Evolutionary conservation across 1,284 basidiomycete species (phyloP).

Genomic region (Cryptococcus sp.): DNA sequence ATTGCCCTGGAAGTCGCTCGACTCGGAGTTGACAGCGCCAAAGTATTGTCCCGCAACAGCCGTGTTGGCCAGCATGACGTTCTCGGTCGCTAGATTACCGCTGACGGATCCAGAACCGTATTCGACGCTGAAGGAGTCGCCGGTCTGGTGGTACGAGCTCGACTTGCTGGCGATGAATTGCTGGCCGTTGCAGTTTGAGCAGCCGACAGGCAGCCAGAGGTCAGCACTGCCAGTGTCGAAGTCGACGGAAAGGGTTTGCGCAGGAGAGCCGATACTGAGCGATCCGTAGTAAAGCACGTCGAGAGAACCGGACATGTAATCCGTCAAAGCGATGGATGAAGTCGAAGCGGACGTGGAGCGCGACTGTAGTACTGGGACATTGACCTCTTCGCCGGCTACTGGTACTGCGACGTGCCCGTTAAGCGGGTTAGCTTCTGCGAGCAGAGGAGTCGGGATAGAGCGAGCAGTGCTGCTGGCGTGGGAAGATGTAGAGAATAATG

Average conservation of each 20-base stretch:
- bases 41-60: constrained; percentile 57
- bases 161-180: constrained; percentile 28
- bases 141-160: constrained; percentile 20
- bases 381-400: constrained; percentile 5
- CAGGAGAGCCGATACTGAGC: constrained; percentile 40
- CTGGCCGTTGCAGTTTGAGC: constrained; percentile 20
- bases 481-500: not conserved
- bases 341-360: not conserved
- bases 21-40: constrained; percentile 53
- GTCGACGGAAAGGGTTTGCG: constrained; percentile 49
- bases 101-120: constrained; percentile 65
- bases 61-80: constrained; percentile 76
- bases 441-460: too few relatives aligned
- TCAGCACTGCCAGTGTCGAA: constrained; percentile 59
- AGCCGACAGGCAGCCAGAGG: constrained; percentile 32
- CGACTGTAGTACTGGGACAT: not conserved
- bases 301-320: constrained; percentile 32
- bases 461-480: too few relatives aligned
- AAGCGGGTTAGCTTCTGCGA: too few relatives aligned
- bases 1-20: constrained; percentile 44
- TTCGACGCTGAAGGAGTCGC: constrained; percentile 29
- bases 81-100: constrained; percentile 69
- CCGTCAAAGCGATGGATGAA: constrained; percentile 19
- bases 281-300: constrained; percentile 38
- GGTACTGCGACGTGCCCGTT: not conserved